Conservation (phyloP, 108 stramenopile genomes). For the Mediolabrus comicus region DNA sequence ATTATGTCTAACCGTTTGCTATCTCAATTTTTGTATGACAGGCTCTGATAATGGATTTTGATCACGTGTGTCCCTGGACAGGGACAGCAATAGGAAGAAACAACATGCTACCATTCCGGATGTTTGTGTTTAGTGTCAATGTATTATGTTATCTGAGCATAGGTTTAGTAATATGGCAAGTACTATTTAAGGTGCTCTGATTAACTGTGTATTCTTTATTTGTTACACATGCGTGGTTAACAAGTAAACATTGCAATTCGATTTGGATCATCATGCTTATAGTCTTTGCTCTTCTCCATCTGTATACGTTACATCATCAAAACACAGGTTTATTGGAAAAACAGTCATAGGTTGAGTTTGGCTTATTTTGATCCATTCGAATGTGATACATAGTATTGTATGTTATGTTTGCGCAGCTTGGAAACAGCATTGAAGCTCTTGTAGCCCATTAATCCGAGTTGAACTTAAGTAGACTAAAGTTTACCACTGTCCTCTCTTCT, state of each 20-base stretch:
- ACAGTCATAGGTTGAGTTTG: too few relatives aligned
- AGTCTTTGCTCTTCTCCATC: neutral
- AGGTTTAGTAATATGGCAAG: constrained; percentile 54
- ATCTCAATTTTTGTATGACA: constrained; percentile 6
- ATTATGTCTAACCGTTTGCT: neutral
- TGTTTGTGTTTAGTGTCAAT: constrained; percentile 82
- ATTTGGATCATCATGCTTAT: neutral
- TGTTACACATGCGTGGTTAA: neutral
- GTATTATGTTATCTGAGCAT: constrained; percentile 85
- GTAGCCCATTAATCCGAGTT: too few relatives aligned
- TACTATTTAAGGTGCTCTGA: too few relatives aligned
- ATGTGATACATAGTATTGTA: neutral
- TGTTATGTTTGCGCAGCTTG: too few relatives aligned
- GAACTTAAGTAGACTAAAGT: too few relatives aligned
- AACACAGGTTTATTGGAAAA: too few relatives aligned
- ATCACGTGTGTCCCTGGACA: constrained; percentile 88
- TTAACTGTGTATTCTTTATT: too few relatives aligned
- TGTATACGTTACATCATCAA: neutral
- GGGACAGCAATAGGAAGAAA: constrained; percentile 78
- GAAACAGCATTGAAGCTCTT: too few relatives aligned
- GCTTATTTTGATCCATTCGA: neutral
- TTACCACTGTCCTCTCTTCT: too few relatives aligned
- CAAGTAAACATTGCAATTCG: neutral
- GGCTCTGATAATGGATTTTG: constrained; percentile 79
- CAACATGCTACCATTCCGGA: constrained; percentile 81